These are phyloP conservation scores for Diaporthe sp. DNA, from an alignment of 2,329 filamentous ascomycete genomes.

Conservation along the genomic window DNA sequence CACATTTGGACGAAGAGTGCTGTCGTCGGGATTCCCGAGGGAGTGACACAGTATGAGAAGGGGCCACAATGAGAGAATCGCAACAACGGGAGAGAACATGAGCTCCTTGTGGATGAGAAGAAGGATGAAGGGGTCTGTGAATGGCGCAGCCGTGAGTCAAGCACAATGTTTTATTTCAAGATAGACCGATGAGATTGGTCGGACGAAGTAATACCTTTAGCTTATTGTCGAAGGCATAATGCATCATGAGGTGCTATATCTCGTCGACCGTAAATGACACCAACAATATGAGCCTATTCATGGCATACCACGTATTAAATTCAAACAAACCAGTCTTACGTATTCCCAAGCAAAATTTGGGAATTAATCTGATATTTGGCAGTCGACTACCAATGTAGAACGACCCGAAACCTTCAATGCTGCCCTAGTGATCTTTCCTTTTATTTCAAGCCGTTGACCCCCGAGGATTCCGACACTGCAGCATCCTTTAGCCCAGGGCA, in stretches of 20 bases:
- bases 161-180: not conserved
- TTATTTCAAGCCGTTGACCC: not conserved
- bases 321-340: not conserved
- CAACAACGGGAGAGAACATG: not conserved
- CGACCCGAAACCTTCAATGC: too few species aligned
- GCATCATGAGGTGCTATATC: not conserved
- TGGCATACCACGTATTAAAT: not conserved
- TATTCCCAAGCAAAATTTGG: too few species aligned
- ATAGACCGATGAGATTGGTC: not conserved
- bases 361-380: not conserved
- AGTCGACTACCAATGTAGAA: not conserved
- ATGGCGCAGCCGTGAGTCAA: not conserved
- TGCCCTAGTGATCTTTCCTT: too few species aligned
- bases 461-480: not conserved
- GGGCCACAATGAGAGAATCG: not conserved
- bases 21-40: slow-evolving; percentile 59
- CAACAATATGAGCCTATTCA: not conserved
- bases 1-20: slow-evolving; percentile 64
- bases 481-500: not conserved
- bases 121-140: not conserved
- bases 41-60: slow-evolving; percentile 37
- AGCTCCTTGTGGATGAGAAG: not conserved
- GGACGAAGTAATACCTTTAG: not conserved
- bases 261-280: not conserved
- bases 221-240: not conserved